Evolutionary conservation across 371 early-diverging fungal species (phyloP).

Genomic region (Mortierella sp.): DNA sequence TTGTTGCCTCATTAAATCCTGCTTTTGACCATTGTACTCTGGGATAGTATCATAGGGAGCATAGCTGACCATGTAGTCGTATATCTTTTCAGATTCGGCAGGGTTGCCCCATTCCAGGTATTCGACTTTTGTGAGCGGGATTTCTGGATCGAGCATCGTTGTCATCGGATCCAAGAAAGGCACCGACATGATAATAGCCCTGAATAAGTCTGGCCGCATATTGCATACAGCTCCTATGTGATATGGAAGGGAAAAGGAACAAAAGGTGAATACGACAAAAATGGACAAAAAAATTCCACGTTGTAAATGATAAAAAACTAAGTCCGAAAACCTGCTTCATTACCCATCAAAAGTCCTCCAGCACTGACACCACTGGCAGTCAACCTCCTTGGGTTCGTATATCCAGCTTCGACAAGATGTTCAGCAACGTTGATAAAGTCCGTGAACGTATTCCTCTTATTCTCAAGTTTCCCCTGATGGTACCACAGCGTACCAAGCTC

Average conservation of each 20-base stretch:
- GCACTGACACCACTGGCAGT: conserved; percentile 83
- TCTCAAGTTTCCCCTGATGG: conserved; percentile 70
- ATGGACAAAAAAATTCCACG: no score
- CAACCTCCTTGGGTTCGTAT: conserved; percentile 63
- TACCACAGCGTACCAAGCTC: conserved; percentile 87
- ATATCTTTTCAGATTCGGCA: conserved; percentile 58
- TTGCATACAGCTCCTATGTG: conserved; percentile 71
- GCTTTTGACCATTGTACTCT: conserved; percentile 5
- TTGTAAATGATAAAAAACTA: conserved; percentile 1
- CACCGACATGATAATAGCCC: conserved; percentile 81
- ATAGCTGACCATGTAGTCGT: conserved; percentile 71
- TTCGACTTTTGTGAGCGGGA: conserved; percentile 84
- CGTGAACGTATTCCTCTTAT: conserved; percentile 77
- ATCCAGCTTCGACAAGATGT: conserved; percentile 64
- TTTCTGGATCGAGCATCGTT: conserved; percentile 78
- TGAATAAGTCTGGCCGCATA: conserved; percentile 79
- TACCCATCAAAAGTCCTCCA: conserved; percentile 78
- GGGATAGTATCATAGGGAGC: conserved; percentile 86
- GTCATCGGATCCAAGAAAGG: conserved; percentile 90
- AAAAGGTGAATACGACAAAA: no score
- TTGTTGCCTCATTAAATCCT: conserved; percentile 3
- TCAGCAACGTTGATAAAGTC: conserved; percentile 80
- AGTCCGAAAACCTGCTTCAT: conserved; percentile 5
- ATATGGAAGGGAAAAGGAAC: no score
- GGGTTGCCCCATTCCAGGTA: conserved; percentile 92